Evolutionary conservation across 495 filamentous ascomycete genomes (phyloP).

Genomic region (Aspergillus nidulans): DNA sequence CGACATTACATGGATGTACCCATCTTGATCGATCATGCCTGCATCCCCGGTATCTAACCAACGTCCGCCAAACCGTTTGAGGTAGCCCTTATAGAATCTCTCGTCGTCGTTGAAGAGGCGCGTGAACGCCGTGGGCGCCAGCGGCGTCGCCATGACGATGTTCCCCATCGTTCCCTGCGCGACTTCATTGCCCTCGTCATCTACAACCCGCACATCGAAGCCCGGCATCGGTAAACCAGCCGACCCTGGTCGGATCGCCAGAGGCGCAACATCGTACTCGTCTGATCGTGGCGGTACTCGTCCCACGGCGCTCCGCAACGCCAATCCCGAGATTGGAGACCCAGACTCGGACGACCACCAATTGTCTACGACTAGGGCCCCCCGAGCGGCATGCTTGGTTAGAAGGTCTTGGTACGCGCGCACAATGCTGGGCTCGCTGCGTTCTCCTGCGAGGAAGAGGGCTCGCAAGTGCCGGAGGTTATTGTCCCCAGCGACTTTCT

Average conservation of each 20-base stretch:
- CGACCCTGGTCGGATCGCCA: slow-evolving; percentile 71
- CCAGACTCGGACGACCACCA: slow-evolving; percentile 97
- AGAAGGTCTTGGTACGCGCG: slow-evolving; percentile 72
- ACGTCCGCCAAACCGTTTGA: slow-evolving; percentile 70
- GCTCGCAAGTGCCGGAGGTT: slow-evolving; percentile 65
- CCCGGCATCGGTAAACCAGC: slow-evolving; percentile 89
- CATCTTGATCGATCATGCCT: slow-evolving; percentile 75
- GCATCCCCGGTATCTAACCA: slow-evolving; percentile 92
- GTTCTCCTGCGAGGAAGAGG: slow-evolving; percentile 83
- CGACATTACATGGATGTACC: slow-evolving; percentile 83
- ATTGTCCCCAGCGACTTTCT: slow-evolving; percentile 54
- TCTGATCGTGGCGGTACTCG: slow-evolving; percentile 8
- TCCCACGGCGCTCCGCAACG: slow-evolving; percentile 45
- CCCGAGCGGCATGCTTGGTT: slow-evolving; percentile 53
- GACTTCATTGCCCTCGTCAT: slow-evolving; percentile 71
- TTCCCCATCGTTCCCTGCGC: slow-evolving; percentile 75
- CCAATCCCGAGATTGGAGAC: slow-evolving; percentile 80
- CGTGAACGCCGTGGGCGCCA: slow-evolving; percentile 81
- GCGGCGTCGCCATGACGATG: slow-evolving; percentile 75
- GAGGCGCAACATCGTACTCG: slow-evolving; percentile 19
- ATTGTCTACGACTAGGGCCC: slow-evolving; percentile 77
- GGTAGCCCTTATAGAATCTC: slow-evolving; percentile 74
- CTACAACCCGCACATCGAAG: slow-evolving; percentile 78
- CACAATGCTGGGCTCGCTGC: slow-evolving; percentile 84
- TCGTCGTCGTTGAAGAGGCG: slow-evolving; percentile 81